Conservation (phyloP, 2,329 filamentous ascomycete genomes). For the Colletotrichum nymphaeae region DNA sequence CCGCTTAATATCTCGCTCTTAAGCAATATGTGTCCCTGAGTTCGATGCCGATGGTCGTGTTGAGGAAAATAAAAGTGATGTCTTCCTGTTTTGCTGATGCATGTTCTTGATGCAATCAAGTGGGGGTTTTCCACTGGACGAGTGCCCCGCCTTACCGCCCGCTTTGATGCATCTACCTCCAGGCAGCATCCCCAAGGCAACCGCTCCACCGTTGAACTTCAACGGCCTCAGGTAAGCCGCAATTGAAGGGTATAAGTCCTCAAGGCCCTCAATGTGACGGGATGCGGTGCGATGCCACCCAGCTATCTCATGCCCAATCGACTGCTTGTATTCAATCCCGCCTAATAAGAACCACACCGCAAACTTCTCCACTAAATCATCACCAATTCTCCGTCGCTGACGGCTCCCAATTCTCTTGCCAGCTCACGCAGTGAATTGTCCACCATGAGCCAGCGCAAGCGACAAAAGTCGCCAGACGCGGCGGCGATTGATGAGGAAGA, state of each 20-base stretch:
- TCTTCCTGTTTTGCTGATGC: neutral
- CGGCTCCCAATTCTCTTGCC: neutral
- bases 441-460: constrained; percentile 48
- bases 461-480: constrained; percentile 45
- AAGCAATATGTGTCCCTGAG: neutral
- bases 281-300: too few relatives aligned
- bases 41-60: too few relatives aligned
- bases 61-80: neutral
- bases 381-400: neutral
- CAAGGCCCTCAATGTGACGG: neutral
- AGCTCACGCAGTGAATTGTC: neutral
- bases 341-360: fast-evolving
- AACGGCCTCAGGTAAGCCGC: neutral
- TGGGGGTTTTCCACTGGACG: fast-evolving
- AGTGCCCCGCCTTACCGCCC: neutral
- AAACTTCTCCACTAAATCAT: neutral
- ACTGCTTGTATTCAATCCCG: too few relatives aligned
- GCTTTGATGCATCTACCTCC: neutral
- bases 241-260: constrained; percentile 19
- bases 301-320: neutral
- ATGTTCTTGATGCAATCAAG: neutral
- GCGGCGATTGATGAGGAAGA: constrained; percentile 62
- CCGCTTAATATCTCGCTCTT: neutral
- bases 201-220: constrained; percentile 12
- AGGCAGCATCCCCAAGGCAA: constrained; percentile 36